Conservation (phyloP, 129 eudicot species). For the Glebionis coronaria region DNA sequence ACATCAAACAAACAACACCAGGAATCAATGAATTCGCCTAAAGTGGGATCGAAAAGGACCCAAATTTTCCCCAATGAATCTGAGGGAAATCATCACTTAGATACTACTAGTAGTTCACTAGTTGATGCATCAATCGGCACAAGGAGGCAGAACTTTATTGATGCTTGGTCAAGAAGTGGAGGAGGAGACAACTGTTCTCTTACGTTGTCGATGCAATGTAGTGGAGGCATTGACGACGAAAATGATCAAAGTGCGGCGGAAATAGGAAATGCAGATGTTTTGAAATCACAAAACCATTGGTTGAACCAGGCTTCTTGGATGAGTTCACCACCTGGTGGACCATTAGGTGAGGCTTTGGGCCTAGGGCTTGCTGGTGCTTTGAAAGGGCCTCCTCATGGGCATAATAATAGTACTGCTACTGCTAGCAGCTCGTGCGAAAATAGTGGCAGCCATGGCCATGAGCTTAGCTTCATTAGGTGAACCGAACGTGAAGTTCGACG, state of each 20-base stretch:
- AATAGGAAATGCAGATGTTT: slow-evolving; percentile 21
- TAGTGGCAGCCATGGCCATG: slow-evolving; percentile 29
- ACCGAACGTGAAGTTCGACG: slow-evolving; percentile 11
- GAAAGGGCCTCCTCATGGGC: slow-evolving; percentile 29
- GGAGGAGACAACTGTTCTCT: slow-evolving; percentile 44
- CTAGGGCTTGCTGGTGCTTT: slow-evolving; percentile 38
- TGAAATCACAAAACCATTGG: slow-evolving; percentile 37
- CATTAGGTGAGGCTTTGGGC: slow-evolving; percentile 80
- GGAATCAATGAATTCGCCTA: slow-evolving; percentile 31
- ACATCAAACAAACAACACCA: slow-evolving; percentile 38
- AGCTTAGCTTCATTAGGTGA: slow-evolving; percentile 24
- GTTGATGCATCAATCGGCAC: slow-evolving; percentile 17
- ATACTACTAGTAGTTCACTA: slow-evolving; percentile 18
- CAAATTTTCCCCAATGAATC: slow-evolving; percentile 23
- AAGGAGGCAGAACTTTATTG: slow-evolving; percentile 57
- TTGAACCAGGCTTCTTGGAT: slow-evolving; percentile 49
- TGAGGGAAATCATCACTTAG: slow-evolving; percentile 17
- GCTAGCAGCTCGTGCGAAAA: slow-evolving; percentile 48
- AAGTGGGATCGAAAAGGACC: slow-evolving; percentile 39
- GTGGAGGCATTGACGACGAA: slow-evolving; percentile 33
- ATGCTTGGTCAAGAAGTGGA: slow-evolving; percentile 56
- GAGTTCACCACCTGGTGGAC: slow-evolving; percentile 67
- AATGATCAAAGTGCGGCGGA: slow-evolving; percentile 5
- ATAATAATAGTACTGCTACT: slow-evolving; percentile 31
- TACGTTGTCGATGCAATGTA: slow-evolving; percentile 53